Conservation (phyloP, 2,329 filamentous ascomycete species). For the Scopulariopsis brevicaulis region DNA sequence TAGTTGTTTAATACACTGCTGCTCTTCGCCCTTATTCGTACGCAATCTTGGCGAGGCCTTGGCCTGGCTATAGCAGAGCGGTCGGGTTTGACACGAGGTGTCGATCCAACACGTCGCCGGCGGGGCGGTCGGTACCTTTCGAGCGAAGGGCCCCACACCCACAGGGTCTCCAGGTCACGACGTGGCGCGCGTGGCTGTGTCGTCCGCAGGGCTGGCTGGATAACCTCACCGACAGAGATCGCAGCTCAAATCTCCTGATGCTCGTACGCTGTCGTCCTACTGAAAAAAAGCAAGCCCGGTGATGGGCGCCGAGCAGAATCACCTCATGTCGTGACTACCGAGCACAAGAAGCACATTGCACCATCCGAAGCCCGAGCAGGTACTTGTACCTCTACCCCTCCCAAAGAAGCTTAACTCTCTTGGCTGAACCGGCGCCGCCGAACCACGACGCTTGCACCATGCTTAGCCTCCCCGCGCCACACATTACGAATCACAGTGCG, state of each 20-base stretch:
- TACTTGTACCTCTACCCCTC: neutral
- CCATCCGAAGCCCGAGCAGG: neutral
- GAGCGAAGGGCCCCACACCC: too few species aligned
- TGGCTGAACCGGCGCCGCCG: neutral
- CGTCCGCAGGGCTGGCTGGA: too few species aligned
- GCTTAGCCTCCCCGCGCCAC: neutral
- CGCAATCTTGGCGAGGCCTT: neutral
- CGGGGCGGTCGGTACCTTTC: neutral
- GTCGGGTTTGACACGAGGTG: neutral
- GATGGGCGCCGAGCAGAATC: neutral
- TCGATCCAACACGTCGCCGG: neutral
- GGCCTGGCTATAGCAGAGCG: neutral
- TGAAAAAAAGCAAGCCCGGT: too few species aligned
- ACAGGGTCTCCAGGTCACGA: too few species aligned
- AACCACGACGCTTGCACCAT: neutral
- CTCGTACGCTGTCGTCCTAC: too few species aligned
- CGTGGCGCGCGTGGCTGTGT: too few species aligned
- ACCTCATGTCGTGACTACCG: neutral
- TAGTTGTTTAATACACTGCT: neutral
- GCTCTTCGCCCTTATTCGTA: neutral
- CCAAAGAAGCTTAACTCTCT: neutral
- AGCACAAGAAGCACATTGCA: neutral
- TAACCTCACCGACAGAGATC: too few species aligned
- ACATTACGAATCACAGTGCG: neutral
- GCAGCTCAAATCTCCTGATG: too few species aligned